A percentile compares a stretch with the other conserved stretches of the same genome.
Evolutionary conservation across 148 eudicot species (phyloP).

Genomic region (Cornus suecica): DNA sequence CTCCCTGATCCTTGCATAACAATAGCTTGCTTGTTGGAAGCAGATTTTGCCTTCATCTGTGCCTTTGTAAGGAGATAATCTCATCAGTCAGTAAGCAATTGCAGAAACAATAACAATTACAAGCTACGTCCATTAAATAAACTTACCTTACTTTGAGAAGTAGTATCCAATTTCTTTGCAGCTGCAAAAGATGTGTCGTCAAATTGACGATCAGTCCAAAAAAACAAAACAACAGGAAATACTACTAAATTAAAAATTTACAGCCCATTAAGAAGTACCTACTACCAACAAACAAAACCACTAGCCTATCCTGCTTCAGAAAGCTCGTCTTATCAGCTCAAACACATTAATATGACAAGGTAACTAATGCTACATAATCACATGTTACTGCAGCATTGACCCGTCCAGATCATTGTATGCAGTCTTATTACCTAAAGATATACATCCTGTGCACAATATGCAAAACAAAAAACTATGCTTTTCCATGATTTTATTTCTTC

Average conservation of each 20-base stretch:
- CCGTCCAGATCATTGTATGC: not conserved
- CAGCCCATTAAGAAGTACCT: not conserved
- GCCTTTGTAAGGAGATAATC: slow-evolving; percentile 5
- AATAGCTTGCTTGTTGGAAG: slow-evolving; percentile 37
- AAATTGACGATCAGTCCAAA: slow-evolving; percentile 1
- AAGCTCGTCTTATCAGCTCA: not conserved
- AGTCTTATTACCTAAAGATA: not conserved
- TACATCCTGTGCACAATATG: not conserved
- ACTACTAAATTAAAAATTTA: not conserved
- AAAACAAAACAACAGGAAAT: not conserved
- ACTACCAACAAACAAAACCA: not conserved
- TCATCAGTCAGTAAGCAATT: not conserved
- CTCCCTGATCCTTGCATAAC: slow-evolving; percentile 39
- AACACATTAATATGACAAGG: not conserved
- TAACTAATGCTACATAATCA: too few relatives aligned
- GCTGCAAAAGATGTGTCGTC: slow-evolving; percentile 37
- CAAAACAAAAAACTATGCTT: not conserved
- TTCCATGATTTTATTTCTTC: not conserved
- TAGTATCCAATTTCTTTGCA: slow-evolving; percentile 30
- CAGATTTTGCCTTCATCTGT: slow-evolving; percentile 44
- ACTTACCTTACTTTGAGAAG: slow-evolving; percentile 45
- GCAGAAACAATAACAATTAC: not conserved
- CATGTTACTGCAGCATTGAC: not conserved
- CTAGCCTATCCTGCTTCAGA: not conserved
- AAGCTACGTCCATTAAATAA: not conserved